Conservation (phyloP, 2,329 filamentous ascomycete species). For the Calonectria pauciramosa region DNA sequence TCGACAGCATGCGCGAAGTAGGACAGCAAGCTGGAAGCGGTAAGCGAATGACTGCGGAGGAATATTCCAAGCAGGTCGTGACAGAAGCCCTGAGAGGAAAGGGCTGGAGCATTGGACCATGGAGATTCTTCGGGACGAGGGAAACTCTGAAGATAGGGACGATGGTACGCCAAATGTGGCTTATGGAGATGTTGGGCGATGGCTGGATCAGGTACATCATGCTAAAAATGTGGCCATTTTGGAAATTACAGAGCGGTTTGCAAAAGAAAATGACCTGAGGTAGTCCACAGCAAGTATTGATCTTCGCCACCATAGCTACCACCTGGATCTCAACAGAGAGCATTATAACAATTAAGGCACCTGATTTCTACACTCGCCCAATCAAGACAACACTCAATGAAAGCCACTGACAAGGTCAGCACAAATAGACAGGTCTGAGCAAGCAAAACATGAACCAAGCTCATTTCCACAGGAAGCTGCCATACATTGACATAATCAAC, state of each 20-base stretch:
- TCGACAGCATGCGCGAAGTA: slow-evolving; percentile 25
- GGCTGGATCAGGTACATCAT: slow-evolving; percentile 27
- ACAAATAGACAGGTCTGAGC: not conserved
- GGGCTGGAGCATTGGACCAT: slow-evolving; percentile 24
- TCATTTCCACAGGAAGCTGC: too few species aligned
- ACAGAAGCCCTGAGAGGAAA: slow-evolving; percentile 23
- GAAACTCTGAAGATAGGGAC: slow-evolving; percentile 22
- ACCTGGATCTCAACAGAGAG: not conserved
- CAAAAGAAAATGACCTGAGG: slow-evolving; percentile 9
- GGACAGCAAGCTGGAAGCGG: slow-evolving; percentile 26
- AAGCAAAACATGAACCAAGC: too few species aligned
- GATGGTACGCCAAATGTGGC: slow-evolving; percentile 14
- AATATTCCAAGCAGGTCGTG: slow-evolving; percentile 24
- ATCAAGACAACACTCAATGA: not conserved
- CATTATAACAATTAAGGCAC: not conserved
- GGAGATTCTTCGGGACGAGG: slow-evolving; percentile 27
- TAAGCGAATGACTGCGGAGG: slow-evolving; percentile 24
- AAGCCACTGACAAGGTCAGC: not conserved
- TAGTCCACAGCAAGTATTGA: not conserved
- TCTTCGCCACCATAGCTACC: not conserved
- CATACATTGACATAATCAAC: not conserved
- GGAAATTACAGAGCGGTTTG: slow-evolving; percentile 6
- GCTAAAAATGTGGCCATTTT: slow-evolving; percentile 26
- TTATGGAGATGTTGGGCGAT: slow-evolving; percentile 23
- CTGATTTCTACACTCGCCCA: not conserved